phyloP scores from a whole-genome alignment of 2,329 filamentous ascomycete species.

The Penicillium sp. region DNA sequence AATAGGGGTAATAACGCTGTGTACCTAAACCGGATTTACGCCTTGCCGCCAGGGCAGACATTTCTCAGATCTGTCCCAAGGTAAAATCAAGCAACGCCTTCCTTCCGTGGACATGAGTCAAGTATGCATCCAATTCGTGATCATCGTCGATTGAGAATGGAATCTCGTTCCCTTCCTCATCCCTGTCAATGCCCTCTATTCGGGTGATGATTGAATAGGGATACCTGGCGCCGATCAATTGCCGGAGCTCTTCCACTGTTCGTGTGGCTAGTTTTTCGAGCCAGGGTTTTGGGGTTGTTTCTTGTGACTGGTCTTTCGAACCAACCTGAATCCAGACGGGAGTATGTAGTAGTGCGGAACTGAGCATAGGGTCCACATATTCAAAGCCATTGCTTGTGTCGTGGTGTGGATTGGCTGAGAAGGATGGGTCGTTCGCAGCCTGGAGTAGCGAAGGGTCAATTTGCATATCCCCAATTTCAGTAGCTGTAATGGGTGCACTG shows the following conservation, averaged over 20 bases:
- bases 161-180: slow-evolving; percentile 60
- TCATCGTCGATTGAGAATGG: slow-evolving; percentile 66
- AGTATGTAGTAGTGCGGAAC: slow-evolving; percentile 41
- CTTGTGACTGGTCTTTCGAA: slow-evolving; percentile 57
- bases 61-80: slow-evolving; percentile 28
- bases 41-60: not conserved
- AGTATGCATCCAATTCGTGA: slow-evolving; percentile 68
- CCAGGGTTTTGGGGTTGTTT: slow-evolving; percentile 54
- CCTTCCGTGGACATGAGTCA: slow-evolving; percentile 60
- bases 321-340: slow-evolving; percentile 70
- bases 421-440: slow-evolving; percentile 52
- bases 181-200: slow-evolving; percentile 65
- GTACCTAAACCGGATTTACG: not conserved
- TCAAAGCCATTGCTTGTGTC: slow-evolving; percentile 32
- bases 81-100: slow-evolving; percentile 55
- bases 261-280: slow-evolving; percentile 60
- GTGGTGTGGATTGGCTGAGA: slow-evolving; percentile 35
- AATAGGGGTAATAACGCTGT: not conserved
- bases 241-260: slow-evolving; percentile 62
- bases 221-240: slow-evolving; percentile 60
- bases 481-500: slow-evolving; percentile 38
- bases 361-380: slow-evolving; percentile 40
- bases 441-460: slow-evolving; percentile 63
- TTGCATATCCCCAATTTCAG: slow-evolving; percentile 54
- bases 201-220: slow-evolving; percentile 58